A percentile compares a stretch with the other conserved stretches of the same genome.
Conservation (phyloP, 2,329 filamentous ascomycete species). For the Nothopassalora personata region DNA sequence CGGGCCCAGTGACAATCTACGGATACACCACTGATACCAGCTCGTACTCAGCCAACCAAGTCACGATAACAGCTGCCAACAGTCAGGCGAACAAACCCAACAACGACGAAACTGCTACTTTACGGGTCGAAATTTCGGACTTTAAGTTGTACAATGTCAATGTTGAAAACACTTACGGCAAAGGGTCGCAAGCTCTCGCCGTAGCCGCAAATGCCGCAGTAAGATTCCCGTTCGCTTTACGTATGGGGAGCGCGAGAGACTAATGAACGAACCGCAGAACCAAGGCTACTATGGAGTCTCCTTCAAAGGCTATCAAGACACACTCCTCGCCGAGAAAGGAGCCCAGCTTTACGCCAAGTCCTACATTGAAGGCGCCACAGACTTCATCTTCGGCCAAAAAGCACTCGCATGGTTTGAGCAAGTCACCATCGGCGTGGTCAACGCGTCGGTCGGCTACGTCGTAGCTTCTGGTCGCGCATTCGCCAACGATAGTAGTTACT, state of each 20-base stretch:
- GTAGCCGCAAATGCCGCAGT: slow-evolving; percentile 46
- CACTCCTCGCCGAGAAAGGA: slow-evolving; percentile 47
- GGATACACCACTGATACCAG: slow-evolving; percentile 53
- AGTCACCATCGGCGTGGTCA: slow-evolving; percentile 45
- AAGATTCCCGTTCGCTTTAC: slow-evolving; percentile 2
- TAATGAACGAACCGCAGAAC: slow-evolving; percentile 23
- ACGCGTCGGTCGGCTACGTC: slow-evolving; percentile 40
- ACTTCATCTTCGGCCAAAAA: slow-evolving; percentile 56
- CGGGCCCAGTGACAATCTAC: slow-evolving; percentile 51
- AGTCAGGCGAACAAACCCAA: slow-evolving; percentile 44
- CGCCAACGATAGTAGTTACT: slow-evolving; percentile 41
- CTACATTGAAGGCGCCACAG: slow-evolving; percentile 54
- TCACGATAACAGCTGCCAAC: slow-evolving; percentile 48
- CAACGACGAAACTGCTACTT: slow-evolving; percentile 52
- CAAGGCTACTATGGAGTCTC: slow-evolving; percentile 55
- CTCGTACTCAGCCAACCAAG: slow-evolving; percentile 52
- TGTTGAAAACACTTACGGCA: slow-evolving; percentile 46
- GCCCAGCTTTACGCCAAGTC: slow-evolving; percentile 52
- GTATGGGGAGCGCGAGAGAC: not conserved
- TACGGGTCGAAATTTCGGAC: slow-evolving; percentile 44
- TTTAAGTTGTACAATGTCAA: slow-evolving; percentile 62
- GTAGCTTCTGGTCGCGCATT: slow-evolving; percentile 38
- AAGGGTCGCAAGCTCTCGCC: slow-evolving; percentile 50
- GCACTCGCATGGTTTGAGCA: slow-evolving; percentile 50
- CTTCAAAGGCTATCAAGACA: slow-evolving; percentile 53